Evolutionary conservation across 345 rosid species (phyloP).

Genomic region (Pistacia atlantica): DNA sequence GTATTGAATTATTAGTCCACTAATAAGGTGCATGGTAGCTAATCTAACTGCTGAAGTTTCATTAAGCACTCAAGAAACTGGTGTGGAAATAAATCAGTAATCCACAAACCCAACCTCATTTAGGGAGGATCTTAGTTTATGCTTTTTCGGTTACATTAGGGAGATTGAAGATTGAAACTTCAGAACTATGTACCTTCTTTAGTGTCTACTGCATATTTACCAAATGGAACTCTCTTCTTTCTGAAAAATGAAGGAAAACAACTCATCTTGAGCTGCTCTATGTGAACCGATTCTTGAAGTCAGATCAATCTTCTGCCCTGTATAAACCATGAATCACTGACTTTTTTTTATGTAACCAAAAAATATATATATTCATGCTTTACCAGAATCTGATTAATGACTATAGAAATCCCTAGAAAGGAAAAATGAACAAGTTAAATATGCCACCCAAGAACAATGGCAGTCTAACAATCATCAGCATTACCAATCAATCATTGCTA

Average conservation of each 20-base stretch:
- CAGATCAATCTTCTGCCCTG: constrained; percentile 19
- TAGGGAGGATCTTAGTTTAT: background rate
- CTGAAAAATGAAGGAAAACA: constrained; percentile 35
- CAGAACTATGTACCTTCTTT: constrained; percentile 46
- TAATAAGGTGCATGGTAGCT: background rate
- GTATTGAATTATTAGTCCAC: background rate
- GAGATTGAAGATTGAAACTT: background rate
- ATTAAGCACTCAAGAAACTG: background rate
- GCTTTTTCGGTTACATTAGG: background rate
- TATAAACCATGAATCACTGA: constrained; percentile 8
- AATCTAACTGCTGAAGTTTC: background rate
- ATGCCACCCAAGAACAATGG: background rate
- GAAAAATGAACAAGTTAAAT: background rate
- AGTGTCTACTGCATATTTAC: constrained; percentile 27
- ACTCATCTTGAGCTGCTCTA: constrained; percentile 34
- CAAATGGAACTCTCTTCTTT: constrained; percentile 30
- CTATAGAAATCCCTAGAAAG: background rate
- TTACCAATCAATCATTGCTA: background rate
- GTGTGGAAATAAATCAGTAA: background rate
- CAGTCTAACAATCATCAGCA: background rate
- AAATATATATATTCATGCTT: background rate
- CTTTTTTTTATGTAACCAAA: constrained; percentile 3
- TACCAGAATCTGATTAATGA: background rate
- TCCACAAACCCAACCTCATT: constrained; percentile 4
- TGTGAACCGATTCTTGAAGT: constrained; percentile 10